Evolutionary conservation across 257 asterid genomes (phyloP).

Genomic region (Echites panduratus): DNA sequence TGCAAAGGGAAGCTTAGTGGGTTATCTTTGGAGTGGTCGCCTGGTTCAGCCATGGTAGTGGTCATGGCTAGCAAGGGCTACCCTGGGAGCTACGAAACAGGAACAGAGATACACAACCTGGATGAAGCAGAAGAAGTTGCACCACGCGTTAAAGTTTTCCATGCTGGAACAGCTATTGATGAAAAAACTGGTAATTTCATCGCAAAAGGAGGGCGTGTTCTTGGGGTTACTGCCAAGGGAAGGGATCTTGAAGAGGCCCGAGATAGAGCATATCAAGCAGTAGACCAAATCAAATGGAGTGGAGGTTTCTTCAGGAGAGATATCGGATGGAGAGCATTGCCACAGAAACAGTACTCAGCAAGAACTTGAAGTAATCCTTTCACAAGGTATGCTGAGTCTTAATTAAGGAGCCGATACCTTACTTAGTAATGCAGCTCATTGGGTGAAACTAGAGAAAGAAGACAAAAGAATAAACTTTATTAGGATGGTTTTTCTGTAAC

Average conservation of each 20-base stretch:
- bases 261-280: constrained; percentile 71
- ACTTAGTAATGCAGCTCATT: not conserved
- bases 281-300: constrained; percentile 61
- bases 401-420: not conserved
- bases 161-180: constrained; percentile 73
- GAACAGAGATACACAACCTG: constrained; percentile 55
- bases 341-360: constrained; percentile 27
- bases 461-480: not conserved
- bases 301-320: constrained; percentile 74
- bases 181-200: constrained; percentile 53
- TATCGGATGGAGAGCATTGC: constrained; percentile 86
- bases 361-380: constrained; percentile 5
- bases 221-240: constrained; percentile 84
- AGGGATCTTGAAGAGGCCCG: constrained; percentile 73
- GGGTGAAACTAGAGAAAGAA: not conserved
- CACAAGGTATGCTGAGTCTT: not conserved
- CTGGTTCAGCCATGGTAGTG: constrained; percentile 89
- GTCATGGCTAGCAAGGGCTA: constrained; percentile 98
- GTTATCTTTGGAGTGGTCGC: constrained; percentile 67
- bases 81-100: constrained; percentile 74
- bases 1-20: constrained; percentile 60
- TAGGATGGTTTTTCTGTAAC: not conserved
- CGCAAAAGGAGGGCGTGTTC: constrained; percentile 87
- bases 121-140: constrained; percentile 77
- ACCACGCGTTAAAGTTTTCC: constrained; percentile 63